A percentile compares a stretch with the other conserved stretches of the same genome.
Evolutionary conservation across 164 flowering plant species (phyloP).

Genomic region (Cinnamomum chago): DNA sequence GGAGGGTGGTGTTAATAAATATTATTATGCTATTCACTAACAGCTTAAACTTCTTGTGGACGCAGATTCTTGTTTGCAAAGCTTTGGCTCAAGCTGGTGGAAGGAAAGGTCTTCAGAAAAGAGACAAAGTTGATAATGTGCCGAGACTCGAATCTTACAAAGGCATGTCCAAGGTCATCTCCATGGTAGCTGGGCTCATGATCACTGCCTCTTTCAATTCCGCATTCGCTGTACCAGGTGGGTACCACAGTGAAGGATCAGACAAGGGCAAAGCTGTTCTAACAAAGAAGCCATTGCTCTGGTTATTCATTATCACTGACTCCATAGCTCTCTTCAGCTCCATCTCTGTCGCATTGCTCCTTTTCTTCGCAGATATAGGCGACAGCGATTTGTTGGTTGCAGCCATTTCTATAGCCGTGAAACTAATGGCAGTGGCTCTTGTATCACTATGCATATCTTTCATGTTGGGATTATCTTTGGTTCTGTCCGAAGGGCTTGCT

Average conservation of each 20-base stretch:
- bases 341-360: constrained; percentile 1
- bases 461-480: neutral
- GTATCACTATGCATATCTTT: neutral
- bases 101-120: no score
- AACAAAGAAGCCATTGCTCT: constrained; percentile 8
- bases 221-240: constrained; percentile 22
- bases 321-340: constrained; percentile 6
- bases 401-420: neutral
- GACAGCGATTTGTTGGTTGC: neutral
- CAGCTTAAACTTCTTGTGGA: no score
- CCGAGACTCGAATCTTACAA: constrained; percentile 1
- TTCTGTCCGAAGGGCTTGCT: neutral
- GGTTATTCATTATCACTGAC: constrained; percentile 12
- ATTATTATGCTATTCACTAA: no score
- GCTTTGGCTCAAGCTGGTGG: no score
- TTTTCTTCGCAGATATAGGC: neutral
- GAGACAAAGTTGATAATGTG: neutral
- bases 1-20: no score
- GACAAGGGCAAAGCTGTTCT: constrained; percentile 11
- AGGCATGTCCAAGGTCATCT: constrained; percentile 3
- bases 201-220: constrained; percentile 24
- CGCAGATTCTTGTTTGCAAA: no score
- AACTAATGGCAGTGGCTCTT: neutral
- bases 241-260: neutral
- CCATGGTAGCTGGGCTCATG: constrained; percentile 18